Base-by-base conservation (phyloP, 2,329 filamentous ascomycete genomes). In the Arthrobotrys megalospora region DNA sequence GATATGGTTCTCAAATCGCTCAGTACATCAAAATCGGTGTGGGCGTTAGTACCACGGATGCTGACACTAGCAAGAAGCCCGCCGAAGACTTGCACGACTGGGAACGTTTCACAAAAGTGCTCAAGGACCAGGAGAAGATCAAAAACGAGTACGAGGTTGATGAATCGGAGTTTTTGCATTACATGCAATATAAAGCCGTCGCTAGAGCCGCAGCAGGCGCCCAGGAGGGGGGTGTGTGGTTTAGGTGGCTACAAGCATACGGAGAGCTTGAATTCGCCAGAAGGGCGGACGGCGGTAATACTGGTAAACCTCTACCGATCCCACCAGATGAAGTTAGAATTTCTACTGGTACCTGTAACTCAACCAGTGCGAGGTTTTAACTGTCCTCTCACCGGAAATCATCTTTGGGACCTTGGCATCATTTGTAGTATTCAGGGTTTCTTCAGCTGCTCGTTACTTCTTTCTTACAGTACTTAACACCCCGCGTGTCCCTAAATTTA, bases 1-100 rank as follows among this genome's bases (percentile, higher is more conserved):
- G 28, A 47, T 64, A 64, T 8, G 60, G 60, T 10, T 45, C 60
- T 64, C 60, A 64, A 21, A 64, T 64, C 24, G 60, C 60, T 36
- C 19, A 64, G 38, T 24, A 48, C 3, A 48, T 64, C n/a, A 47
- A n/a, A 2, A 48, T 64, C 36, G 41, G 60, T 16, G 60, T 64
- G 0, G 12, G 38, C 12, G 21, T 34, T 34, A 16, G 16, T 28
- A 16, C 4, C 19, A 28, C 58, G 10, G 10, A 4, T 48, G 16
- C 28, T 4, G 60, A 48, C 6, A 3, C 60, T 19, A 8, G 3
- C 21, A 3, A 47, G 48, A 32, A 64, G 41, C 60, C 60, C 24
- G 41, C 60, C 6, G 4, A 64, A 2, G 60, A 64, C 21, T 1
- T 2, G 11, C 6, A 32, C 7, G 60, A 64, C 24, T 64, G 60